Conservation (phyloP, 2,329 filamentous ascomycete genomes). For the Cercospora sp. region DNA sequence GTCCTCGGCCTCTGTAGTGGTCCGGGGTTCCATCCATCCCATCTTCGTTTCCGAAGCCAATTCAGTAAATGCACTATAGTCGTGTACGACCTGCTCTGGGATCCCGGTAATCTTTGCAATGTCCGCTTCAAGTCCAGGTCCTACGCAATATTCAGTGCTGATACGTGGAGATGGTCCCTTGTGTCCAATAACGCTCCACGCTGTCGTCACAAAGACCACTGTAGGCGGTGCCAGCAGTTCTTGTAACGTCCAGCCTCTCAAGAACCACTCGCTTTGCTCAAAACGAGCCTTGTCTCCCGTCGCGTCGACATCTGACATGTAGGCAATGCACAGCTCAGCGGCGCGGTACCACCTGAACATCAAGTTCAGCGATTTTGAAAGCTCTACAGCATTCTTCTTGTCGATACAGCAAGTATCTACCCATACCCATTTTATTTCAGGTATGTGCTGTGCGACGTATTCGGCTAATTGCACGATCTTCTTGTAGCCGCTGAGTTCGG, state of each 20-base stretch:
- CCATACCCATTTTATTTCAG: conserved; percentile 10
- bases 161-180: conserved; percentile 11
- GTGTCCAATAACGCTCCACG: conserved; percentile 29
- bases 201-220: conserved; percentile 24
- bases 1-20: conserved; percentile 21
- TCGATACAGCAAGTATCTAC: conserved; percentile 14
- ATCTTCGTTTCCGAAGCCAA: conserved; percentile 15
- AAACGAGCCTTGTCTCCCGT: too few species aligned
- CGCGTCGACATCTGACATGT: conserved; percentile 22
- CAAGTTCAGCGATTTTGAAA: conserved; percentile 25
- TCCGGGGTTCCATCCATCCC: conserved; percentile 24
- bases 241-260: conserved; percentile 15
- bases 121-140: conserved; percentile 11
- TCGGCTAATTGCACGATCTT: conserved; percentile 18
- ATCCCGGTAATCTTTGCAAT: conserved; percentile 19
- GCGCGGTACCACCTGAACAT: conserved; percentile 27
- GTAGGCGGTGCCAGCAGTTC: conserved; percentile 24
- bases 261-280: conserved; percentile 31
- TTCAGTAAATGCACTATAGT: conserved; percentile 8
- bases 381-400: conserved; percentile 14
- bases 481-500: conserved; percentile 3
- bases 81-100: conserved; percentile 14
- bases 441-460: background rate
- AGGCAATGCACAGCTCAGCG: conserved; percentile 23
- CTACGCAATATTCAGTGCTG: too few species aligned